Conservation (phyloP, 495 filamentous ascomycete genomes). For the Penicillium cinerascens region DNA sequence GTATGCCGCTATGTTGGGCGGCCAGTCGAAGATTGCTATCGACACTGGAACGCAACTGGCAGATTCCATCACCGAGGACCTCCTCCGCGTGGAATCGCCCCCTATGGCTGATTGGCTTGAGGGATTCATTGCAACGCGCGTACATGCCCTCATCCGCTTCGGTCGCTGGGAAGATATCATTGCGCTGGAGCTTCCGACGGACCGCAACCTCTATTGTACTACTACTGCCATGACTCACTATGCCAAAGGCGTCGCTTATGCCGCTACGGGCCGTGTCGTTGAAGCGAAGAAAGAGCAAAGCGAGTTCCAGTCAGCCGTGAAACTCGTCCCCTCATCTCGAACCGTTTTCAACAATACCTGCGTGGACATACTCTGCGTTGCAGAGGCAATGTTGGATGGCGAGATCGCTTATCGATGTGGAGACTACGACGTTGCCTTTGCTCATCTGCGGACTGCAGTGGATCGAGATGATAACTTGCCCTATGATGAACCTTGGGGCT, state of each 20-base stretch:
- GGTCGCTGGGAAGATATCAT: conserved; percentile 61
- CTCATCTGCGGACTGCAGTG: conserved; percentile 50
- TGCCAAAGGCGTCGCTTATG: conserved; percentile 59
- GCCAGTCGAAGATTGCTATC: conserved; percentile 52
- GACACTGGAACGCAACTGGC: conserved; percentile 53
- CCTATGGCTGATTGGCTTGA: conserved; percentile 75
- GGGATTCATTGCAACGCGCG: conserved; percentile 56
- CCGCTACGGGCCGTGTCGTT: conserved; percentile 46
- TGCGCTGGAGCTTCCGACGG: conserved; percentile 43
- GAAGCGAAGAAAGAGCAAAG: conserved; percentile 44
- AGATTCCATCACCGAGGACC: conserved; percentile 50
- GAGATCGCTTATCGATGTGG: conserved; percentile 63
- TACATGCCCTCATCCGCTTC: conserved; percentile 65
- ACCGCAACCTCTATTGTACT: conserved; percentile 54
- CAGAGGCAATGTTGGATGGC: conserved; percentile 61
- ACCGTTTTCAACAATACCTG: conserved; percentile 65
- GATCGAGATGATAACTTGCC: conserved; percentile 52
- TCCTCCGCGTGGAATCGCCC: conserved; percentile 60
- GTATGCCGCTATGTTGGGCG: conserved; percentile 70
- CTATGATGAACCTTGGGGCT: conserved; percentile 68
- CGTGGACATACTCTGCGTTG: conserved; percentile 56
- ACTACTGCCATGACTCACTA: conserved; percentile 65
- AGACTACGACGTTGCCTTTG: conserved; percentile 53
- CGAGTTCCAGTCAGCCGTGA: conserved; percentile 43
- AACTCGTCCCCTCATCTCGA: conserved; percentile 48